A percentile compares a stretch with the other conserved stretches of the same genome.
Evolutionary conservation across 345 rosid species (phyloP).

Genomic region (Reutealis trisperma): DNA sequence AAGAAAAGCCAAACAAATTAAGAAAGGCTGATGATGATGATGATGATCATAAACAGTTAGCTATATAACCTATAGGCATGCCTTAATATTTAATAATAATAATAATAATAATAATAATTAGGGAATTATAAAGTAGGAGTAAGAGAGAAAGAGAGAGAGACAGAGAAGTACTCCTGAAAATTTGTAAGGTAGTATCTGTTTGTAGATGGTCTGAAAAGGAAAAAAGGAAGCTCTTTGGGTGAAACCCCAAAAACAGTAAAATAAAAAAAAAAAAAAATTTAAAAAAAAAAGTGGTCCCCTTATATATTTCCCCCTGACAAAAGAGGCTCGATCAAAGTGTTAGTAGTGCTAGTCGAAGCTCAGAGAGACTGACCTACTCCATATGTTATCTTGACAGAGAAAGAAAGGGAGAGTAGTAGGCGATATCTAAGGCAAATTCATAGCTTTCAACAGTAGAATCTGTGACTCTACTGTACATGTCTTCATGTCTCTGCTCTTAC

Average conservation of each 20-base stretch:
- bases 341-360: constrained; percentile 44
- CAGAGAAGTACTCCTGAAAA: neutral
- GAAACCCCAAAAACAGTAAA: constrained; percentile 51
- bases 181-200: constrained; percentile 19
- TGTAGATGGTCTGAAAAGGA: constrained; percentile 32
- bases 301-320: constrained; percentile 25
- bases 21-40: constrained; percentile 4
- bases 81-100: neutral
- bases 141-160: neutral
- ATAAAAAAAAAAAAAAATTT: too few relatives aligned
- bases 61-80: constrained; percentile 6
- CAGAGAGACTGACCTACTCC: constrained; percentile 23
- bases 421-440: constrained; percentile 24
- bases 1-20: neutral
- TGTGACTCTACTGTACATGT: constrained; percentile 41
- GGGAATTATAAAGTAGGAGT: constrained; percentile 9
- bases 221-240: constrained; percentile 35
- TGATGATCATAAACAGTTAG: neutral
- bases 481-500: constrained; percentile 39
- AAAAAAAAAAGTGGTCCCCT: neutral
- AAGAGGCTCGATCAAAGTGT: constrained; percentile 39
- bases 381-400: constrained; percentile 1
- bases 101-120: neutral
- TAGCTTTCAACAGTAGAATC: constrained; percentile 39
- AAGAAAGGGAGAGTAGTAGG: neutral